Conservation (phyloP, 148 eudicot species). For the Rhododendron vialii region DNA sequence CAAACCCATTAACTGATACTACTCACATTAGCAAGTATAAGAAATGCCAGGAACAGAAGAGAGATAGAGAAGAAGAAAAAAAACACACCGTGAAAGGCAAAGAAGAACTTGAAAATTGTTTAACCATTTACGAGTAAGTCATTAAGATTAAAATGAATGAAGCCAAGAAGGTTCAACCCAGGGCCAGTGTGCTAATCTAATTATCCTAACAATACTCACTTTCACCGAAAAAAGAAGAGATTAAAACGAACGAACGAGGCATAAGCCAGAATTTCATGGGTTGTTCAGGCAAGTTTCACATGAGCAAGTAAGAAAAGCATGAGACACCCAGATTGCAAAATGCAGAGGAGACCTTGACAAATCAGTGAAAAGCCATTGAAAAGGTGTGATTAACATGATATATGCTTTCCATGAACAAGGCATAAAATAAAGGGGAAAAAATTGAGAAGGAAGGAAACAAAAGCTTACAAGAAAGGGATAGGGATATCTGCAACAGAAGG, state of each 20-base stretch:
- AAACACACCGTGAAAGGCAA: background rate
- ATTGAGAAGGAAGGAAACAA: background rate
- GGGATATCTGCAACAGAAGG: slow-evolving; percentile 3
- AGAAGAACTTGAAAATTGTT: too few species aligned
- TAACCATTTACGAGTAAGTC: background rate
- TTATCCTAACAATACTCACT: too few species aligned
- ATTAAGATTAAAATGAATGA: too few species aligned
- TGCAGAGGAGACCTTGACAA: slow-evolving; percentile 5
- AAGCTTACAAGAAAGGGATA: slow-evolving; percentile 10
- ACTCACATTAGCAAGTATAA: background rate
- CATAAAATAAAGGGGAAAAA: background rate
- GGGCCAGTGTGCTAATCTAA: background rate
- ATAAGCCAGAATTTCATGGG: background rate
- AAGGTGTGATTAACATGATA: background rate
- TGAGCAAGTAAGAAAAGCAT: background rate
- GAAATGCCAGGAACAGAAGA: background rate
- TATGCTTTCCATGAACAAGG: background rate
- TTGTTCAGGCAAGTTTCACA: background rate
- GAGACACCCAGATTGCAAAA: background rate
- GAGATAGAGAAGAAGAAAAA: background rate
- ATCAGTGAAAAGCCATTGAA: background rate
- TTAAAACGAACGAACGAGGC: background rate
- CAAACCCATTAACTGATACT: background rate
- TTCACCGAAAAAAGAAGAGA: too few species aligned
- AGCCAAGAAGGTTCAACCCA: background rate